A percentile compares a stretch with the other conserved stretches of the same genome.
Conservation (phyloP, 2,329 filamentous ascomycete species). For the Xylariales sp. region DNA sequence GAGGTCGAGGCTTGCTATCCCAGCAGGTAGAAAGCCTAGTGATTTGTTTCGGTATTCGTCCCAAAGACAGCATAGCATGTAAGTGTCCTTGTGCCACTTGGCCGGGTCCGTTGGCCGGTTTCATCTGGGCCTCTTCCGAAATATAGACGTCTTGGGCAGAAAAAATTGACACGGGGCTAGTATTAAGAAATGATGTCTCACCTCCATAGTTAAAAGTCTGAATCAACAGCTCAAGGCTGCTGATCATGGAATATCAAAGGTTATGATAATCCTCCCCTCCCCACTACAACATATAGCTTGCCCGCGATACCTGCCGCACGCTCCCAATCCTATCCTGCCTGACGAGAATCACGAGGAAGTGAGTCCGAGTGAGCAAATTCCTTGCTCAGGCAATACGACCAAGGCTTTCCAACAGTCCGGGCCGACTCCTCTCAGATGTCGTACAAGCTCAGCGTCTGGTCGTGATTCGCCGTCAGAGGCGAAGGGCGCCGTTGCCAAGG, state of each 20-base stretch:
- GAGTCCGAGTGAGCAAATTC: neutral
- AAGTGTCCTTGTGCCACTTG: conserved; percentile 17
- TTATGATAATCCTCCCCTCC: too few species aligned
- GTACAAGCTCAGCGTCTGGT: conserved; percentile 3
- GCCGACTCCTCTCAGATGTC: neutral
- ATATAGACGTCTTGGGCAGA: neutral
- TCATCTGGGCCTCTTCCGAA: too few species aligned
- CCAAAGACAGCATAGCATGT: neutral
- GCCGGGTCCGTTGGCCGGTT: conserved; percentile 11
- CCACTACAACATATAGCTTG: too few species aligned
- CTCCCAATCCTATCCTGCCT: neutral
- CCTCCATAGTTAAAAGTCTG: conserved; percentile 17
- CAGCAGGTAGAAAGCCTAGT: neutral
- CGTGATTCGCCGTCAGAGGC: neutral
- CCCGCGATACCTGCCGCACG: neutral
- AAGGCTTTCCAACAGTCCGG: neutral
- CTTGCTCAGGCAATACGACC: neutral
- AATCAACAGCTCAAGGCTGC: neutral
- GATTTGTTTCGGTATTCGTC: neutral
- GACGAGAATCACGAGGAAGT: neutral
- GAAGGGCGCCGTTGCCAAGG: neutral
- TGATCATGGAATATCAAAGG: conserved; percentile 1
- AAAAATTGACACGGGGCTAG: conserved; percentile 3
- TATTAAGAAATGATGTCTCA: conserved; percentile 20
- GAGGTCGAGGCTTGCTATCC: too few species aligned